Percentiles rank a stretch among this genome's conserved stretches.
Conservation (phyloP, 768 basidiomycete species). For the Cystoderma amianthinum region DNA sequence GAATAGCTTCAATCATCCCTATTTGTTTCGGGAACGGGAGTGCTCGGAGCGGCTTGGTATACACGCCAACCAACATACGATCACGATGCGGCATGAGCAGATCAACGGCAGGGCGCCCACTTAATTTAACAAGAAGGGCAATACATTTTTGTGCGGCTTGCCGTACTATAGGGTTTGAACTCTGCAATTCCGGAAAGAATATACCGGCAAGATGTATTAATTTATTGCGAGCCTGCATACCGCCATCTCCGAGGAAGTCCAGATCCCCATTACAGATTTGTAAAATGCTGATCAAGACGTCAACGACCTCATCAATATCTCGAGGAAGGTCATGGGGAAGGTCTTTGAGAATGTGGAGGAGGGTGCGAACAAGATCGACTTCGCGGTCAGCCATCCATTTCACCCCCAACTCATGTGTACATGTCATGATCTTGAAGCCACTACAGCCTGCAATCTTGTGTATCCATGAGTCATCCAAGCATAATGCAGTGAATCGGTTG, state of each 20-base stretch:
- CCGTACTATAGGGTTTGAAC: conserved; percentile 80
- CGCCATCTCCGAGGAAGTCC: conserved; percentile 37
- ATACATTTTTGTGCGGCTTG: conserved; percentile 80
- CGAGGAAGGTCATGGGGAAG: conserved; percentile 85
- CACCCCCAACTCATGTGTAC: conserved; percentile 61
- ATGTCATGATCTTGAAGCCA: conserved; percentile 78
- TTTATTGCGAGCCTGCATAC: conserved; percentile 41
- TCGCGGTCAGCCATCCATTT: conserved; percentile 84
- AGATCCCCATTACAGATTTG: conserved; percentile 48
- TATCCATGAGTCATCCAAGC: conserved; percentile 87
- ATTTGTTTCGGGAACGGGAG: conserved; percentile 94
- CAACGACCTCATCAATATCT: conserved; percentile 70
- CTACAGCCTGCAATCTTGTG: conserved; percentile 85
- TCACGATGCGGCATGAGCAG: conserved; percentile 83
- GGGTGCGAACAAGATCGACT: conserved; percentile 82
- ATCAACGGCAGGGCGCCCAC: conserved; percentile 64
- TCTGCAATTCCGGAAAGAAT: conserved; percentile 84
- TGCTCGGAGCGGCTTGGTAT: conserved; percentile 93
- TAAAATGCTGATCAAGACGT: conserved; percentile 66
- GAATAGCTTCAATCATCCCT: conserved; percentile 95
- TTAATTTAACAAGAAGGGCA: conserved; percentile 67
- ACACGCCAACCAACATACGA: conserved; percentile 83
- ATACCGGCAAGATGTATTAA: conserved; percentile 70
- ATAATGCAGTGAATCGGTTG: conserved; percentile 76
- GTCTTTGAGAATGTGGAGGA: conserved; percentile 91